These are phyloP conservation scores for Pterocarpus santalinus DNA, from an alignment of 306 rosid genomes.

Conservation along the genomic window DNA sequence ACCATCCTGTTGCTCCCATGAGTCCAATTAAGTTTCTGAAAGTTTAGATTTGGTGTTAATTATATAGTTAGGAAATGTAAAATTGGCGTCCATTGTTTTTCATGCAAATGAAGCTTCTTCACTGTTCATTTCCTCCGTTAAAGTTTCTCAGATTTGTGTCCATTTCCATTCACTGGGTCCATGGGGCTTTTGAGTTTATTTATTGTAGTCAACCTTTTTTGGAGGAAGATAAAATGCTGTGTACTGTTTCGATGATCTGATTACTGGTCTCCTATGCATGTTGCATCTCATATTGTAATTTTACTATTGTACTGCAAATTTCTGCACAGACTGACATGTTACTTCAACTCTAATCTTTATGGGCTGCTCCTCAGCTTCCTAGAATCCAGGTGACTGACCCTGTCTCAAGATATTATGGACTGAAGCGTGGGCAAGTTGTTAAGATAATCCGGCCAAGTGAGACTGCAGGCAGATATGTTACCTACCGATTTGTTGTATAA, in stretches of 20 bases:
- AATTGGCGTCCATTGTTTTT: neutral
- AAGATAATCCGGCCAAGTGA: constrained; percentile 86
- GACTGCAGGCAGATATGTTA: constrained; percentile 89
- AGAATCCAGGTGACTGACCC: constrained; percentile 90
- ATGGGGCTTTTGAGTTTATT: constrained; percentile 1
- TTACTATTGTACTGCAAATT: neutral
- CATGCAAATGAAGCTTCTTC: neutral
- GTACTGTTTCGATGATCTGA: neutral
- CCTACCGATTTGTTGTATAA: constrained; percentile 80
- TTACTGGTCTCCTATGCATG: constrained; percentile 1
- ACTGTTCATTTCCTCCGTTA: neutral
- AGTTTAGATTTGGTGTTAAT: neutral
- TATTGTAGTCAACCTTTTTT: neutral
- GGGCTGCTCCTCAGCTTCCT: constrained; percentile 66
- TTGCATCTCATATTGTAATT: constrained; percentile 12
- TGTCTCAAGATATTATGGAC: constrained; percentile 82
- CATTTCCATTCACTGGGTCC: constrained; percentile 16
- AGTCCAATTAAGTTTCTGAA: neutral
- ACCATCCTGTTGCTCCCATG: neutral
- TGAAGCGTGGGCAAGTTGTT: constrained; percentile 95
- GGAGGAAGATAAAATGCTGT: neutral
- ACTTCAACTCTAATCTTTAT: neutral
- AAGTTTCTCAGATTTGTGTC: neutral
- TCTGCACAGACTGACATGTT: constrained; percentile 7
- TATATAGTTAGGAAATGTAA: neutral